Evolutionary conservation across 495 filamentous ascomycete genomes (phyloP).

Genomic region (Rusavskia elegans): DNA sequence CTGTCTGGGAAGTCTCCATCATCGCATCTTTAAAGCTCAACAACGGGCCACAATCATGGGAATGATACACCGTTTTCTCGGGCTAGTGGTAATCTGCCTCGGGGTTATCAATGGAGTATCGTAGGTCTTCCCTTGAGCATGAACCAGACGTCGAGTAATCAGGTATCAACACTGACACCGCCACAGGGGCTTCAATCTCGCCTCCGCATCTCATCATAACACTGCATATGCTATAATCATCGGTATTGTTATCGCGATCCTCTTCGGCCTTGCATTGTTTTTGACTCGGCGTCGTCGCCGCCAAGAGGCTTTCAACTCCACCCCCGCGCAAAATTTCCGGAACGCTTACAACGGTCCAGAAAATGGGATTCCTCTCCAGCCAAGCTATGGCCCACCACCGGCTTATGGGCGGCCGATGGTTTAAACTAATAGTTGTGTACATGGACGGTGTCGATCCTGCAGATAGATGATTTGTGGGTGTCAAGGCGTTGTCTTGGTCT

Average conservation of each 20-base stretch:
- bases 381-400: not conserved
- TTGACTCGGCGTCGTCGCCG: not conserved
- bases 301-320: not conserved
- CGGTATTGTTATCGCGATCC: not conserved
- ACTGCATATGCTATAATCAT: constrained; percentile 1
- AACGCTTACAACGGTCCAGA: not conserved
- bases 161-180: not conserved
- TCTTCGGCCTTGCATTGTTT: not conserved
- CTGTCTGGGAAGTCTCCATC: constrained; percentile 26
- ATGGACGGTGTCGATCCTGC: too few relatives aligned
- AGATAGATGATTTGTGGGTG: too few relatives aligned
- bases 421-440: not conserved
- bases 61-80: constrained; percentile 32
- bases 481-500: not conserved
- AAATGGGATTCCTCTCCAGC: constrained; percentile 1
- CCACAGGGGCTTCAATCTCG: constrained; percentile 1
- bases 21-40: constrained; percentile 29
- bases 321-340: not conserved
- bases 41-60: constrained; percentile 28
- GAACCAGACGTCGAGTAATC: not conserved
- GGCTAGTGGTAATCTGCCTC: constrained; percentile 30
- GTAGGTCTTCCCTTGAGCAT: not conserved
- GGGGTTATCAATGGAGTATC: constrained; percentile 32
- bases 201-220: not conserved
- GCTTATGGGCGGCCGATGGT: not conserved